Percentiles rank a stretch among this genome's conserved stretches.
Evolutionary conservation across 768 basidiomycete genomes (phyloP).

Genomic region (Auriculariales sp.): DNA sequence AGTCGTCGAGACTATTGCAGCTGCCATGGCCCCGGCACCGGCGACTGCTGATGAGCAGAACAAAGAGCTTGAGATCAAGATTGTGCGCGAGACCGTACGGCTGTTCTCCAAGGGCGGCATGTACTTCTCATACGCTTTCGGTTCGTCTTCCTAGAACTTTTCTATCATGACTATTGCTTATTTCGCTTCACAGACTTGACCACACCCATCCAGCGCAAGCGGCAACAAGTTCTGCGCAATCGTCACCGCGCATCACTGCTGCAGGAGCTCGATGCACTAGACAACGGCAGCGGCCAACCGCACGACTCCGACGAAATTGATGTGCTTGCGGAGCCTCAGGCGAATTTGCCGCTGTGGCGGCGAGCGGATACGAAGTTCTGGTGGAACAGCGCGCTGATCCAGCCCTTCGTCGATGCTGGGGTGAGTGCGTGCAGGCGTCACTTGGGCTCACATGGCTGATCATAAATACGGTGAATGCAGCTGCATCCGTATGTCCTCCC

Average conservation of each 20-base stretch:
- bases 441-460: background rate
- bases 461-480: constrained; percentile 19
- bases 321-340: constrained; percentile 53
- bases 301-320: constrained; percentile 26
- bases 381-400: constrained; percentile 88
- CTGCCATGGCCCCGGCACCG: constrained; percentile 48
- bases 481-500: constrained; percentile 78
- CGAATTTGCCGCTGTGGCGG: constrained; percentile 79
- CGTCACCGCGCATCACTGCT: constrained; percentile 42
- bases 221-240: constrained; percentile 41
- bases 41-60: constrained; percentile 48
- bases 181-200: constrained; percentile 47
- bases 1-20: constrained; percentile 42
- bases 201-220: constrained; percentile 69
- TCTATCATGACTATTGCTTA: background rate
- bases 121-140: constrained; percentile 82
- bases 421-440: constrained; percentile 33
- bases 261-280: constrained; percentile 41
- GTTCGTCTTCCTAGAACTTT: constrained; percentile 24
- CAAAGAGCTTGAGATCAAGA: constrained; percentile 68
- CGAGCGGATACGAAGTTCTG: constrained; percentile 83
- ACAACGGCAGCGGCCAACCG: constrained; percentile 13
- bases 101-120: constrained; percentile 76
- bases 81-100: constrained; percentile 61
- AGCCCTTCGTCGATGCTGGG: constrained; percentile 77